Percentiles rank a stretch among this genome's conserved stretches.
Evolutionary conservation across 768 basidiomycete genomes (phyloP).

Genomic region (Tricholoma sp.): DNA sequence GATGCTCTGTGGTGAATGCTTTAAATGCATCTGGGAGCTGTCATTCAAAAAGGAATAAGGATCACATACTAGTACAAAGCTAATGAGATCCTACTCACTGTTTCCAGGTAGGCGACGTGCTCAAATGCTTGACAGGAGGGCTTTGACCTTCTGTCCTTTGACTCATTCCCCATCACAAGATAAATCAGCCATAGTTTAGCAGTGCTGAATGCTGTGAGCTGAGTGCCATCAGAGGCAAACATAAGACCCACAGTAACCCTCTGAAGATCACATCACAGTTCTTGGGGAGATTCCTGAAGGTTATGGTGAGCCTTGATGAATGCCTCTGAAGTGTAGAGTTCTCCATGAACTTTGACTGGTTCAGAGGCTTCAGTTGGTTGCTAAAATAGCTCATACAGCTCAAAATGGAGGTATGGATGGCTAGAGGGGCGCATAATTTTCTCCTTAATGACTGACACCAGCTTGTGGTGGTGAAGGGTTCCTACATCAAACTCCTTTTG

Average conservation of each 20-base stretch:
- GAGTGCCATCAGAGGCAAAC: conserved; percentile 26
- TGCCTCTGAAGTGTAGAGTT: conserved; percentile 2
- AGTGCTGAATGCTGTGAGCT: background rate
- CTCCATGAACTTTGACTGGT: too few relatives aligned
- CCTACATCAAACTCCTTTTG: background rate
- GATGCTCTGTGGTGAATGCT: background rate
- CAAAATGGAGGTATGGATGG: too few relatives aligned
- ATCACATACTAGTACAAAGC: too few relatives aligned
- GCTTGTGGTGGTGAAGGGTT: conserved; percentile 15
- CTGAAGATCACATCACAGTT: conserved; percentile 11
- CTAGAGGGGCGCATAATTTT: conserved; percentile 3
- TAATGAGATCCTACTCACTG: conserved; percentile 13
- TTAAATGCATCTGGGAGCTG: too few relatives aligned
- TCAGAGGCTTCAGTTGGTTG: too few relatives aligned
- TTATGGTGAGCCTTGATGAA: conserved; percentile 9
- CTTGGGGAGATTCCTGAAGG: background rate
- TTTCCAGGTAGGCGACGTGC: conserved; percentile 24
- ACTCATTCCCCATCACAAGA: conserved; percentile 26
- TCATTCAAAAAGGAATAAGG: too few relatives aligned
- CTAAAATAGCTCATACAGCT: too few relatives aligned
- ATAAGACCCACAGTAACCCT: conserved; percentile 16
- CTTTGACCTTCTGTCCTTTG: conserved; percentile 25
- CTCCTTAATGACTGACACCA: conserved; percentile 12
- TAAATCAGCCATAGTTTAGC: conserved; percentile 31
- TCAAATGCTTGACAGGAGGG: conserved; percentile 17